Percentiles rank a stretch among this genome's conserved stretches.
Conservation (phyloP, 2,329 filamentous ascomycete genomes). For the Pleoardoris graminearum region DNA sequence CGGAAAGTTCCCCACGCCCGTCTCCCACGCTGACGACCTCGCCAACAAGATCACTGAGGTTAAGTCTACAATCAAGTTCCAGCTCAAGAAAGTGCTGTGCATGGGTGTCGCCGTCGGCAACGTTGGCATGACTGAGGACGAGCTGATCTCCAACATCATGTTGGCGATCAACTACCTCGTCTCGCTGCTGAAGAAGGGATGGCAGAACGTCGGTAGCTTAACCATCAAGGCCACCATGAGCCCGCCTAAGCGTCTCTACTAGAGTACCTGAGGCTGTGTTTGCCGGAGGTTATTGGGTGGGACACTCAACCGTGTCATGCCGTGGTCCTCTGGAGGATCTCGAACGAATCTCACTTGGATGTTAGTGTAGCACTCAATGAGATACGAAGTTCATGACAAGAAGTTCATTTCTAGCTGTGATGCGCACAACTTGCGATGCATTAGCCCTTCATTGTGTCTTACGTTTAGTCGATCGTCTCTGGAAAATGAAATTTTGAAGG, state of each 20-base stretch:
- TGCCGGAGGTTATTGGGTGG: slow-evolving; percentile 19
- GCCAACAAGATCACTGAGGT: slow-evolving; percentile 96
- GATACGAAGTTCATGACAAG: slow-evolving; percentile 30
- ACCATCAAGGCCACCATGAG: slow-evolving; percentile 99
- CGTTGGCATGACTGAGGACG: slow-evolving; percentile 94
- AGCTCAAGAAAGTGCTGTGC: slow-evolving; percentile 99
- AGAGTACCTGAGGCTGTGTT: slow-evolving; percentile 48
- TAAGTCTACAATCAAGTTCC: slow-evolving; percentile 99
- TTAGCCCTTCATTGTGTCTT: no score
- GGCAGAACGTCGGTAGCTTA: slow-evolving; percentile 99
- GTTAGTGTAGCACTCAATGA: slow-evolving; percentile 40
- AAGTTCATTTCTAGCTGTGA: background rate
- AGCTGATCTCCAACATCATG: slow-evolving; percentile 99
- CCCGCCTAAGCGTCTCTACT: slow-evolving; percentile 97
- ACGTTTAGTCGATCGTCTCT: no score
- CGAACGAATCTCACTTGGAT: slow-evolving; percentile 23
- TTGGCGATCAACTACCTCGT: slow-evolving; percentile 99
- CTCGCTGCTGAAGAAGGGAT: slow-evolving; percentile 99
- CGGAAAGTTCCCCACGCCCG: slow-evolving; percentile 99
- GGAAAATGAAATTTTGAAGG: no score
- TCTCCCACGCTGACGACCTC: slow-evolving; percentile 96
- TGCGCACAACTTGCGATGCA: no score
- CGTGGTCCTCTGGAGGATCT: slow-evolving; percentile 26
- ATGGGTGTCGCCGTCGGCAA: slow-evolving; percentile 99
- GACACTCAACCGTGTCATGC: slow-evolving; percentile 18